Conservation (phyloP, 441 rosid genomes). For the Erodium trifolium region DNA sequence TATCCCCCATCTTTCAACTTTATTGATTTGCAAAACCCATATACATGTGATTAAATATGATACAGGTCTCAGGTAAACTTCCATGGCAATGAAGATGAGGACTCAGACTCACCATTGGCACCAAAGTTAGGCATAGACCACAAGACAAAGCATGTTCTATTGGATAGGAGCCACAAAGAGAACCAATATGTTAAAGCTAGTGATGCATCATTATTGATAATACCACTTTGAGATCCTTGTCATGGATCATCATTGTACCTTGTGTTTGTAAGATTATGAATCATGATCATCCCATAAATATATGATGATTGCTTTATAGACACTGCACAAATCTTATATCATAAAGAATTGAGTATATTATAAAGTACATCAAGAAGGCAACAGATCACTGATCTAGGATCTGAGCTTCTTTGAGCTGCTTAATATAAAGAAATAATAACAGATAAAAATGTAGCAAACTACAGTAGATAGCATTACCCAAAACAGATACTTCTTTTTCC, state of each 20-base stretch:
- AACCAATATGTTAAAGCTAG: conserved; percentile 8
- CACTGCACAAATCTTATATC: background rate
- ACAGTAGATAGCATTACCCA: background rate
- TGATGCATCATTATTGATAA: conserved; percentile 16
- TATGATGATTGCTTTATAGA: background rate
- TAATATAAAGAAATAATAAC: background rate
- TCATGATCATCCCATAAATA: background rate
- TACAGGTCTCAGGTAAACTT: background rate
- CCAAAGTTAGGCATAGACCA: background rate
- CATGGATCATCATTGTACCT: conserved; percentile 6
- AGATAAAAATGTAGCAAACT: background rate
- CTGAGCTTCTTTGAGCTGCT: conserved; percentile 11
- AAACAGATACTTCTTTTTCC: conserved; percentile 5
- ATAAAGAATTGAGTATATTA: background rate
- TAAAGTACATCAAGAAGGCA: background rate
- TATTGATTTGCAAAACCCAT: no score
- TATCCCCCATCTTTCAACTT: conserved; percentile 11
- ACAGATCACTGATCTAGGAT: background rate
- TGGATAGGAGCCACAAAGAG: conserved; percentile 18
- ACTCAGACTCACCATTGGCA: background rate
- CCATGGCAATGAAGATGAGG: background rate
- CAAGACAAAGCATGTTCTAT: background rate
- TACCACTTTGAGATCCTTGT: conserved; percentile 17
- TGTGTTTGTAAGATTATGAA: conserved; percentile 8
- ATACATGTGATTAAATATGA: background rate